Evolutionary conservation across 2,329 filamentous ascomycete genomes (phyloP).

Genomic region (Colletotrichum eleusines): DNA sequence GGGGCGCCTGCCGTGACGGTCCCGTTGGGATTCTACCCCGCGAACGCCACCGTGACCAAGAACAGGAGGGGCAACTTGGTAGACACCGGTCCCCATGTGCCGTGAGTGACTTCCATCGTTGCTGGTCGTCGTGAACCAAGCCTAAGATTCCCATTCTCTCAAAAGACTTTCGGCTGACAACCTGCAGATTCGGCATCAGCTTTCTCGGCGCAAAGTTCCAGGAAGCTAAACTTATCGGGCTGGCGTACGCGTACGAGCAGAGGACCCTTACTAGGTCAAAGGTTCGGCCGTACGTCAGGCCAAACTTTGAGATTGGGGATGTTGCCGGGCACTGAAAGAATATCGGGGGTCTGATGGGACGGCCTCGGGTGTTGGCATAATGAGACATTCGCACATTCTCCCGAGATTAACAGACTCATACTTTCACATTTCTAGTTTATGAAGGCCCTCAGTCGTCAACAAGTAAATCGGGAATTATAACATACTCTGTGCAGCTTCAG

Average conservation of each 20-base stretch:
- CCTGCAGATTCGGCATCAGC: constrained; percentile 65
- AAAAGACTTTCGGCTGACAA: not conserved
- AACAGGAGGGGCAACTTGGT: constrained; percentile 40
- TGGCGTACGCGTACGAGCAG: constrained; percentile 78
- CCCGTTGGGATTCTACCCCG: constrained; percentile 64
- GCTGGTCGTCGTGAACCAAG: no score
- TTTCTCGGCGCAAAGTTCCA: constrained; percentile 71
- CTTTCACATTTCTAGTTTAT: not conserved
- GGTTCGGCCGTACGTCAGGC: constrained; percentile 48
- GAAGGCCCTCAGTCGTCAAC: no score
- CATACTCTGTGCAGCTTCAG: not conserved
- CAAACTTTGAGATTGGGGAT: constrained; percentile 50
- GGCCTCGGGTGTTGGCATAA: not conserved
- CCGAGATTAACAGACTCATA: not conserved
- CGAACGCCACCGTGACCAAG: constrained; percentile 36
- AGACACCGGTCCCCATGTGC: constrained; percentile 39
- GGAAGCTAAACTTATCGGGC: constrained; percentile 71
- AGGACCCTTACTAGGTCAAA: constrained; percentile 53
- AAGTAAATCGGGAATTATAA: no score
- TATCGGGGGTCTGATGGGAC: not conserved
- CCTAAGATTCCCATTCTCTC: no score
- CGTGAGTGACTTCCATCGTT: constrained; percentile 34
- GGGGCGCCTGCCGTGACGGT: constrained; percentile 68
- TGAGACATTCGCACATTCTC: not conserved
- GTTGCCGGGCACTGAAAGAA: constrained; percentile 34